Percentiles rank a stretch among this genome's conserved stretches.
These are phyloP conservation scores for Akanthomyces lecanii DNA, from an alignment of 2,329 filamentous ascomycete genomes.

Conservation along the genomic window DNA sequence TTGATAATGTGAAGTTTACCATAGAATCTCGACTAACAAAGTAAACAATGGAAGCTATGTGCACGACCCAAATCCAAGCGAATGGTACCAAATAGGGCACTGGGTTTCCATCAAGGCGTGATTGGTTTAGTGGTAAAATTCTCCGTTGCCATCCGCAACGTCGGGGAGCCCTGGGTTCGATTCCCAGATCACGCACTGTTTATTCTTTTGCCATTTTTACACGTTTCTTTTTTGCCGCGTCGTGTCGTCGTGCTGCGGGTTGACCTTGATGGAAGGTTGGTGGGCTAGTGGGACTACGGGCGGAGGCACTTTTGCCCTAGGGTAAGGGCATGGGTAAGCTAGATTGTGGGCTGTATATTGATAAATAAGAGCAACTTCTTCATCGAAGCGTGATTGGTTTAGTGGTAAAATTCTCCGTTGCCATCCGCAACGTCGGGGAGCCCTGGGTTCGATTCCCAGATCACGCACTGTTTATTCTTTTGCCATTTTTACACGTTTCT, in stretches of 20 bases:
- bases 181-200: constrained; percentile 23
- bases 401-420: constrained; percentile 25
- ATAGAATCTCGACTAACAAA: neutral
- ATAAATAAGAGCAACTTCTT: no score
- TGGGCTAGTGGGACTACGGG: neutral
- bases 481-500: neutral
- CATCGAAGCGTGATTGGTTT: constrained; percentile 22
- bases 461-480: constrained; percentile 19
- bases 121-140: constrained; percentile 26
- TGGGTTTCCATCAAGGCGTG: constrained; percentile 10
- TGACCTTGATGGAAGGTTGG: neutral
- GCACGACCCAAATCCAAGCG: neutral
- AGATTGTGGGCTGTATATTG: neutral
- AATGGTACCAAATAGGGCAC: neutral
- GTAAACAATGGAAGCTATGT: neutral
- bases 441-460: constrained; percentile 25
- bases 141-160: constrained; percentile 22
- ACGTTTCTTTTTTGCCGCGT: neutral
- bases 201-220: constrained; percentile 9
- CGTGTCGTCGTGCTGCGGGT: neutral
- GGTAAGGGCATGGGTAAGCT: neutral
- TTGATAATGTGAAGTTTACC: no score
- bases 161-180: constrained; percentile 22
- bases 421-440: constrained; percentile 20
- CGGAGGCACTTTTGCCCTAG: neutral